Percentiles rank a stretch among this genome's conserved stretches.
Conservation (phyloP, 2,329 filamentous ascomycete genomes). For the Bimuria novae-zelandiae region DNA sequence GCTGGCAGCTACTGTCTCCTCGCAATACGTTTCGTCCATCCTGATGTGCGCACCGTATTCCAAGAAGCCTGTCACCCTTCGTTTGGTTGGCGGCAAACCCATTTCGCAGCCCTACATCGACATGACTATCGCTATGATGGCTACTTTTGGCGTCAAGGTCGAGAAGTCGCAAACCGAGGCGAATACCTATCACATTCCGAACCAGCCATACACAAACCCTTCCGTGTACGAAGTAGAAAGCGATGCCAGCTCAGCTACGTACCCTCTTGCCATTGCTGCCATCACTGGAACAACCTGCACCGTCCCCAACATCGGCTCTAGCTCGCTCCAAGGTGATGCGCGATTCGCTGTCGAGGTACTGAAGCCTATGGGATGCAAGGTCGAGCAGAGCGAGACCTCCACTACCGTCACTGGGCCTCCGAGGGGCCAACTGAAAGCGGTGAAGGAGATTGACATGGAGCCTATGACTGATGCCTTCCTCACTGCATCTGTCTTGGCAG, state of each 20-base stretch:
- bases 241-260: constrained; percentile 96
- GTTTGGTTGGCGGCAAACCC: constrained; percentile 91
- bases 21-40: constrained; percentile 97
- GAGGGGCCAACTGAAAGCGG: constrained; percentile 70
- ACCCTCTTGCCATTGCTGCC: constrained; percentile 89
- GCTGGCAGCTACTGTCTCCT: constrained; percentile 91
- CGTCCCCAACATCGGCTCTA: constrained; percentile 91
- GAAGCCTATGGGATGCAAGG: constrained; percentile 88
- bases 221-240: constrained; percentile 89
- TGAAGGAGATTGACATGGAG: constrained; percentile 93
- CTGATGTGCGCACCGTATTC: constrained; percentile 97
- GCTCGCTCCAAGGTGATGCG: constrained; percentile 91
- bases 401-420: constrained; percentile 93
- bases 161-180: constrained; percentile 75
- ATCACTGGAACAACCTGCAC: constrained; percentile 96
- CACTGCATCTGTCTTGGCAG: constrained; percentile 89
- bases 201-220: constrained; percentile 81
- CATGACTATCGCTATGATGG: constrained; percentile 99
- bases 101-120: constrained; percentile 98
- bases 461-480: constrained; percentile 99
- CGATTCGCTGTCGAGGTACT: constrained; percentile 91
- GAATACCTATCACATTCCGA: constrained; percentile 92
- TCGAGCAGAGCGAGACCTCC: constrained; percentile 80
- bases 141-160: constrained; percentile 82
- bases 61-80: constrained; percentile 87